Evolutionary conservation across 208 protist genomes (phyloP).

Genomic region (Borovskyia barvae): DNA sequence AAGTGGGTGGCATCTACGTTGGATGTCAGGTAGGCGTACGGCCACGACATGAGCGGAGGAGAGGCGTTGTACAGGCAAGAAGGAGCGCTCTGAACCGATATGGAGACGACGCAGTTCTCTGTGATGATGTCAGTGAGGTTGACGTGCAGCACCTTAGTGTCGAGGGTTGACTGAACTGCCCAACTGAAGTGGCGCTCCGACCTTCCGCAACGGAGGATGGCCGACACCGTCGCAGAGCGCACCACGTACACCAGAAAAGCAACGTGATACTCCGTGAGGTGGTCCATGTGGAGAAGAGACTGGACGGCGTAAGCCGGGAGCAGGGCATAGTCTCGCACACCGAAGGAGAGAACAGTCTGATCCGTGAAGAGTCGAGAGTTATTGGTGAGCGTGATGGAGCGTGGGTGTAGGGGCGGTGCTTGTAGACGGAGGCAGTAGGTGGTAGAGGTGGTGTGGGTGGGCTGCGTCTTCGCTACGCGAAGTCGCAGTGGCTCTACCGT

Average conservation of each 20-base stretch:
- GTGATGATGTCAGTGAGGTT: conserved; percentile 12
- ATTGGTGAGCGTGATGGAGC: conserved; percentile 3
- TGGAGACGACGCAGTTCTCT: conserved; percentile 4
- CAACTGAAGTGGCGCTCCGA: conserved; percentile 1
- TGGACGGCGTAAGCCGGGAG: conserved; percentile 6
- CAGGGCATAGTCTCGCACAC: conserved; percentile 16
- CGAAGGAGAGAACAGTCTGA: conserved; percentile 19
- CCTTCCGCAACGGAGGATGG: conserved; percentile 6
- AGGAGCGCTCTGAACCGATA: conserved; percentile 8
- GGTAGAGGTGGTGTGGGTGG: conserved; percentile 9
- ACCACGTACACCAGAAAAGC: conserved; percentile 22
- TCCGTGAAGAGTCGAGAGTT: conserved; percentile 12
- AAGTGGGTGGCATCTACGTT: conserved; percentile 7
- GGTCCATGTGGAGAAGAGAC: conserved; percentile 15
- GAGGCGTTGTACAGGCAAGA: background rate
- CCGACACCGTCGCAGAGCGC: conserved; percentile 20
- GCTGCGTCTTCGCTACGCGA: background rate
- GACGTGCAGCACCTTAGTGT: conserved; percentile 6
- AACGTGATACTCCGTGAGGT: conserved; percentile 21
- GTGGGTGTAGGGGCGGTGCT: background rate
- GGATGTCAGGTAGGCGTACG: conserved; percentile 15
- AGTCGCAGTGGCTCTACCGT: background rate
- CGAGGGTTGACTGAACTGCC: conserved; percentile 9
- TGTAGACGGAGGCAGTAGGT: conserved; percentile 4
- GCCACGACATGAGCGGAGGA: conserved; percentile 16